Evolutionary conservation across 306 rosid genomes (phyloP).

Genomic region (Purshia tridentata): DNA sequence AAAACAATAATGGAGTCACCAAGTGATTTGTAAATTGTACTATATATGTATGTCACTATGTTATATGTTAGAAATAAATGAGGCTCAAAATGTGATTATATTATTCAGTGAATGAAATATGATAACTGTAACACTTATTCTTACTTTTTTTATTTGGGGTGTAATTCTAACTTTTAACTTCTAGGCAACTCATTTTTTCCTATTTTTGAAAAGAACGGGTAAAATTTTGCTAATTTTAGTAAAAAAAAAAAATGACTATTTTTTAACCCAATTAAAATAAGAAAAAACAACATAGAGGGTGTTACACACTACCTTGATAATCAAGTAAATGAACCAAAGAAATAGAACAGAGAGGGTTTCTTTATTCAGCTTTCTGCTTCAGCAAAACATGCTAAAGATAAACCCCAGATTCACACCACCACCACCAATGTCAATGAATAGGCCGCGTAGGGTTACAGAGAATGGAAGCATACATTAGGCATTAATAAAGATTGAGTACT

Average conservation of each 20-base stretch:
- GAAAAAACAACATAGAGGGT: conserved; percentile 9
- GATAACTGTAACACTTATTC: too few relatives aligned
- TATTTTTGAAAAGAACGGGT: too few relatives aligned
- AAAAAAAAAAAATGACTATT: background rate
- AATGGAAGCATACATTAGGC: conserved; percentile 19
- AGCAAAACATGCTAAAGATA: conserved; percentile 47
- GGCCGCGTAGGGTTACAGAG: conserved; percentile 29
- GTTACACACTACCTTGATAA: conserved; percentile 28
- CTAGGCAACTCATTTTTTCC: too few relatives aligned
- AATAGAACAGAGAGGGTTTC: conserved; percentile 16
- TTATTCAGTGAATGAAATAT: too few relatives aligned
- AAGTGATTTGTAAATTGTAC: too few relatives aligned
- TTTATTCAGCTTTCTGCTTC: conserved; percentile 50
- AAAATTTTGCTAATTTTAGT: too few relatives aligned
- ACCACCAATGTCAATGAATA: conserved; percentile 18
- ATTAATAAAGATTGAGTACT: conserved; percentile 20
- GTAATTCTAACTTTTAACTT: too few relatives aligned
- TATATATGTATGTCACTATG: too few relatives aligned
- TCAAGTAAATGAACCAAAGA: conserved; percentile 29
- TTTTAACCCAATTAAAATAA: conserved; percentile 13
- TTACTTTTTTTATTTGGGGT: too few relatives aligned
- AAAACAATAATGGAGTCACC: too few relatives aligned
- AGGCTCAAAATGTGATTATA: too few relatives aligned
- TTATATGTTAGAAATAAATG: too few relatives aligned
- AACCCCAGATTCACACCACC: conserved; percentile 30